A percentile compares a stretch with the other conserved stretches of the same genome.
phyloP scores from a whole-genome alignment of 805 yeast genomes.

The Kluyveromyces aestuarii region DNA sequence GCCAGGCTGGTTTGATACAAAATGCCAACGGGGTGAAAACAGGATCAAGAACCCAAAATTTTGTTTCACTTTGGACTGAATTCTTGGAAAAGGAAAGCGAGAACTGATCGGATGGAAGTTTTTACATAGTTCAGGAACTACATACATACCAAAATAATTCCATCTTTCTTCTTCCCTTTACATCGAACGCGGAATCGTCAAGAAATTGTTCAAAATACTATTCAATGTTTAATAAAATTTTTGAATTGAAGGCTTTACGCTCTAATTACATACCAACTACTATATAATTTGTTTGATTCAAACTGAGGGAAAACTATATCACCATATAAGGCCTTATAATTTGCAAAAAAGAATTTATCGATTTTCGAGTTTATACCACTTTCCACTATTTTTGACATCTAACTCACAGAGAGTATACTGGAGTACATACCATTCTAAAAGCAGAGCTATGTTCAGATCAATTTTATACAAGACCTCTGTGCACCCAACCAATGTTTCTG shows the following conservation, averaged over 20 bases:
- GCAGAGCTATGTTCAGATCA: neutral
- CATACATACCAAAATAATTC: neutral
- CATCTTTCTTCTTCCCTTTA: neutral
- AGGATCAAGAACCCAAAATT: slow-evolving; percentile 39
- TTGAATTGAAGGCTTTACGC: no score
- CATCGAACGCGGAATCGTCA: neutral
- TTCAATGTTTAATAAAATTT: no score
- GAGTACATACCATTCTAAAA: neutral
- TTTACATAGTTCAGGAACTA: neutral
- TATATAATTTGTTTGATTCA: no score
- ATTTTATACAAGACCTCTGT: neutral
- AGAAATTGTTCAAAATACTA: neutral
- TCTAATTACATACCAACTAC: no score
- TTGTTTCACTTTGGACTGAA: slow-evolving; percentile 74
- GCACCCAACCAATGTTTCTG: neutral
- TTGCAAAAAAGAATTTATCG: neutral
- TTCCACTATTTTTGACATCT: neutral
- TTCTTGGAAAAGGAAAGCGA: slow-evolving; percentile 65
- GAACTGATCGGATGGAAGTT: slow-evolving; percentile 5
- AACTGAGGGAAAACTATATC: no score
- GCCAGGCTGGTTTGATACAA: slow-evolving; percentile 63
- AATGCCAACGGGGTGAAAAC: slow-evolving; percentile 11
- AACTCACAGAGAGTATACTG: neutral
- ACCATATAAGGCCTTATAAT: no score
- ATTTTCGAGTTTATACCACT: neutral